These are phyloP conservation scores for Backusella tarrabulga DNA, from an alignment of 192 early-diverging fungal species.

Conservation along the genomic window DNA sequence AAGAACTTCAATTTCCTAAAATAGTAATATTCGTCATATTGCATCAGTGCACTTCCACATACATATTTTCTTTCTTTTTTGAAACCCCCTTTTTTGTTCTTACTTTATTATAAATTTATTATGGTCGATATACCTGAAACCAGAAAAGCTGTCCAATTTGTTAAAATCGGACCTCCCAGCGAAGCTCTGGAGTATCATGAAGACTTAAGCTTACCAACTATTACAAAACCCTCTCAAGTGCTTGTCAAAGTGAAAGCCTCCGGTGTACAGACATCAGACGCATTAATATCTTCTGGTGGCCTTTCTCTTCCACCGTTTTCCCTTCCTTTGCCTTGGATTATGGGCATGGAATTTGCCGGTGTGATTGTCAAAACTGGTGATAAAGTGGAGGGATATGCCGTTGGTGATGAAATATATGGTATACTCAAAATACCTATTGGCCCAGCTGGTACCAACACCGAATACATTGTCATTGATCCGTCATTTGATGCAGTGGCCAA, in stretches of 20 bases:
- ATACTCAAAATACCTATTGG: background rate
- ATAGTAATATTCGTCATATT: slow-evolving; percentile 6
- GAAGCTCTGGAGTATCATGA: slow-evolving; percentile 5
- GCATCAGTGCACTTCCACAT: background rate
- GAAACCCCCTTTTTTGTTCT: background rate
- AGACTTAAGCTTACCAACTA: background rate
- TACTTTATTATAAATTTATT: background rate
- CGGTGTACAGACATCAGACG: slow-evolving; percentile 29
- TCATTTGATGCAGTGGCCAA: background rate
- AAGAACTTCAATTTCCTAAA: background rate
- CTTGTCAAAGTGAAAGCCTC: slow-evolving; percentile 18
- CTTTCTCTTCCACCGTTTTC: background rate
- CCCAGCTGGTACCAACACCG: slow-evolving; percentile 19
- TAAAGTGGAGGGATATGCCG: slow-evolving; percentile 16
- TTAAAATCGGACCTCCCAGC: background rate
- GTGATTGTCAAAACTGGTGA: slow-evolving; percentile 14
- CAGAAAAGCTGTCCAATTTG: slow-evolving; percentile 15
- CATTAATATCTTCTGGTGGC: slow-evolving; percentile 15
- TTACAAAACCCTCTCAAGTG: slow-evolving; percentile 6
- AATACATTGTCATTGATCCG: slow-evolving; percentile 18
- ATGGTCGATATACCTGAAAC: slow-evolving; percentile 9
- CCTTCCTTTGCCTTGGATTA: background rate
- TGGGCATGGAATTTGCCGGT: slow-evolving; percentile 27
- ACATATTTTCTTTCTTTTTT: background rate
- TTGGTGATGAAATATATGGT: slow-evolving; percentile 32